These are phyloP conservation scores for Sarocladium kiliense DNA, from an alignment of 2,329 filamentous ascomycete species.

Conservation along the genomic window DNA sequence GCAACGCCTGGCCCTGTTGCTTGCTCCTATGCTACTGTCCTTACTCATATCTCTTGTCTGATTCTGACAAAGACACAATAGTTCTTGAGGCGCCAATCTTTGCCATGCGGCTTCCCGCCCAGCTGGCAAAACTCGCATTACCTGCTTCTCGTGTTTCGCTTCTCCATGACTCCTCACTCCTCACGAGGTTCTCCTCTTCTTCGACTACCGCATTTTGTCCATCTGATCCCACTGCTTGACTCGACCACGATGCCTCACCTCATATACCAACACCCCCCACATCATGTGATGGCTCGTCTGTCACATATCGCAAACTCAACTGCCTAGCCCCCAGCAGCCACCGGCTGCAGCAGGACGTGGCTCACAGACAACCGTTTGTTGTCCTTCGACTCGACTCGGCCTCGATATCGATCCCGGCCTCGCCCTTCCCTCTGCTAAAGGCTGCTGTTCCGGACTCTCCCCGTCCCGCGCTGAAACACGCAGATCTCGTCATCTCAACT, in stretches of 20 bases:
- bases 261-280: background rate
- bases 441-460: background rate
- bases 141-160: too few relatives aligned
- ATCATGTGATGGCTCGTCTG: background rate
- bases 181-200: too few relatives aligned
- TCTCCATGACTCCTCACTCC: too few relatives aligned
- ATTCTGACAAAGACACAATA: too few relatives aligned
- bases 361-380: background rate
- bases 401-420: background rate
- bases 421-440: background rate
- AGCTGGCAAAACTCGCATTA: too few relatives aligned
- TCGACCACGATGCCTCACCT: background rate
- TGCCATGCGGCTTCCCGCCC: too few relatives aligned
- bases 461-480: background rate
- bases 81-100: too few relatives aligned
- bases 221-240: background rate
- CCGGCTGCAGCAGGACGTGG: constrained; percentile 4
- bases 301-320: constrained; percentile 9
- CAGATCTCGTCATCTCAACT: background rate
- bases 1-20: background rate
- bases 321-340: background rate
- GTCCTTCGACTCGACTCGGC: background rate
- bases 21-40: background rate
- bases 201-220: too few relatives aligned
- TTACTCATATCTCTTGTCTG: too few relatives aligned